Base-by-base conservation (phyloP, 2,329 filamentous ascomycete species). In the Penicillium sp. region DNA sequence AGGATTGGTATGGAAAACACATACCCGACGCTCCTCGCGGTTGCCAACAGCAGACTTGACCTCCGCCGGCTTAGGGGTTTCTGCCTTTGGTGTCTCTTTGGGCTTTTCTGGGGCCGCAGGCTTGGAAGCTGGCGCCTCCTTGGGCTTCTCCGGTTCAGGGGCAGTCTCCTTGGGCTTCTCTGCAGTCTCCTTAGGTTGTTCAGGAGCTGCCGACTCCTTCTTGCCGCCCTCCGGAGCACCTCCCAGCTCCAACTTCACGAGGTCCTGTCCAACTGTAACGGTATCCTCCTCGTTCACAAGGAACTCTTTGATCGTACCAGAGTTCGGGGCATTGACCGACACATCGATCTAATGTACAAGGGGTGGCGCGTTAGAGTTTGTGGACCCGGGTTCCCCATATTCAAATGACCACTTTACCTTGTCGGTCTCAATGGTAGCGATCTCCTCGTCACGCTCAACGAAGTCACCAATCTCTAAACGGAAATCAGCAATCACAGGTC, bases 381-480 rank as follows among this genome's bases (percentile, higher is more conserved):
- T 36, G 16, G 30, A 15, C 32, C 19, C 4, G 26, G 15, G 15
- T 36, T 23, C 13, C 18, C 17, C 4, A 3, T 8, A 4, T 14
- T 17, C 11, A 21, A 21, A 36, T 30, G 14, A 28, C 13, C 18
- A 35, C 41, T 65, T 48, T 73, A 88, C 87, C 83, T 98, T 98
- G 78, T 98, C 93, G 10, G 93, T 98, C 72, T 98, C 93, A 62
- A 98, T 98, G 34, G 91, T 96, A 20, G 93, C 93, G 67, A 98
- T 91, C 68, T 98, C 93, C 72, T 97, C 93, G 63, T 98, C 93
- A 59, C 84, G 84, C 73, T 94, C 89, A 36, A 98, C 90, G 58
- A 82, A 90, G 66, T 98, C 93, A 60, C 93, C 93, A 57, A 96
- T 75, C 71, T 91, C 77, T 80, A 32, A 51, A 14, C 36, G 11